These are phyloP conservation scores for Mycena indigotica DNA, from an alignment of 768 basidiomycete genomes.

Conservation along the genomic window DNA sequence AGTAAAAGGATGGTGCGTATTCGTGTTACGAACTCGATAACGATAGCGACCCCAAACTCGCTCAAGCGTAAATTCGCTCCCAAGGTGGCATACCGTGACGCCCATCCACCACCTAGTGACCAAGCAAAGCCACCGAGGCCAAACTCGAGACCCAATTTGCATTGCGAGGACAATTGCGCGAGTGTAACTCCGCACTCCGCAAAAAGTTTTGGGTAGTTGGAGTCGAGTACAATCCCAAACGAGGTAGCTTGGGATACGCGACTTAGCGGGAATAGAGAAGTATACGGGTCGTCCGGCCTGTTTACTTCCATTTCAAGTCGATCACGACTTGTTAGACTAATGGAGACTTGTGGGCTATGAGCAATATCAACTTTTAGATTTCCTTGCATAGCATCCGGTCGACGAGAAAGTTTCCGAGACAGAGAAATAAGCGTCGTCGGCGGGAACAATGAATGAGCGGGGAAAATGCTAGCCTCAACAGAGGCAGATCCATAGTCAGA, in stretches of 20 bases:
- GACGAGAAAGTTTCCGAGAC: conserved; percentile 54
- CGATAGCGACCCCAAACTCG: conserved; percentile 51
- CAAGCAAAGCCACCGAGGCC: conserved; percentile 49
- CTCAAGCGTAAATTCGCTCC: conserved; percentile 47
- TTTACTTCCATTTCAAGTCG: conserved; percentile 39
- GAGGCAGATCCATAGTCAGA: conserved; percentile 48
- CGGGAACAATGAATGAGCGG: conserved; percentile 31
- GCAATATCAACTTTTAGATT: conserved; percentile 43
- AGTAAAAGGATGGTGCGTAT: conserved; percentile 15
- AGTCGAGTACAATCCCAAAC: conserved; percentile 51
- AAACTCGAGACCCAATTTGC: conserved; percentile 52
- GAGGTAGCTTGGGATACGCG: conserved; percentile 33
- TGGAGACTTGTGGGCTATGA: conserved; percentile 38
- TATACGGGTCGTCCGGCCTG: conserved; percentile 24
- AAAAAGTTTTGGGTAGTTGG: conserved; percentile 50
- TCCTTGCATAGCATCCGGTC: conserved; percentile 46
- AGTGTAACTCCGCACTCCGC: conserved; percentile 56
- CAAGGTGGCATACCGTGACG: conserved; percentile 44
- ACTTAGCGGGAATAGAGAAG: conserved; percentile 17
- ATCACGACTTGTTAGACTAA: conserved; percentile 47
- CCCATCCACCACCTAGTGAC: conserved; percentile 53
- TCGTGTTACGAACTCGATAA: conserved; percentile 65
- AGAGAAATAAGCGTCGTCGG: conserved; percentile 43
- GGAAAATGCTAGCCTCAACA: conserved; percentile 40
- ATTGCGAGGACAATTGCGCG: conserved; percentile 54